Conservation (phyloP, 2,329 filamentous ascomycete genomes). For the Paecilomyces sp. region DNA sequence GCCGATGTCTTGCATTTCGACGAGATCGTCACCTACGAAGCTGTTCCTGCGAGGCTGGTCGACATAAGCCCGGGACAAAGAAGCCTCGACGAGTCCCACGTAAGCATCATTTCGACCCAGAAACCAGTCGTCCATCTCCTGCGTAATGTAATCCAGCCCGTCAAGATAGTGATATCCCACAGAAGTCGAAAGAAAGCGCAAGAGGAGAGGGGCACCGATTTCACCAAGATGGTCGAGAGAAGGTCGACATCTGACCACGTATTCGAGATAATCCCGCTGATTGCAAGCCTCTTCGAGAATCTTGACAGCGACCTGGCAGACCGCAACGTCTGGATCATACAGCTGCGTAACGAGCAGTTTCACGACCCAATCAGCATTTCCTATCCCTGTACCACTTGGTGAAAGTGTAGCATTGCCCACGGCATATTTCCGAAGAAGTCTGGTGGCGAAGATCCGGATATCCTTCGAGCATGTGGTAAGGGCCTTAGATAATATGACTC, state of each 20-base stretch:
- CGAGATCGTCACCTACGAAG: slow-evolving; percentile 47
- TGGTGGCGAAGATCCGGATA: slow-evolving; percentile 84
- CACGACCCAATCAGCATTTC: slow-evolving; percentile 90
- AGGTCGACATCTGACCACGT: slow-evolving; percentile 91
- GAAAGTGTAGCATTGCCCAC: slow-evolving; percentile 45
- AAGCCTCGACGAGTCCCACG: slow-evolving; percentile 90
- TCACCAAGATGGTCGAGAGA: slow-evolving; percentile 93
- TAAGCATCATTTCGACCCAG: slow-evolving; percentile 95
- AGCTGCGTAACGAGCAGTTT: slow-evolving; percentile 94
- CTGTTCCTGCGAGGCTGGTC: slow-evolving; percentile 44
- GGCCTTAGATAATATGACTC: slow-evolving; percentile 88
- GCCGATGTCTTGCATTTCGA: slow-evolving; percentile 52
- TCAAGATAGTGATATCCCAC: slow-evolving; percentile 97
- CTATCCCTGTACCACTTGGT: slow-evolving; percentile 32
- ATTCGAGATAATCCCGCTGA: slow-evolving; percentile 81
- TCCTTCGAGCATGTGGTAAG: slow-evolving; percentile 85
- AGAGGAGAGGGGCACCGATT: slow-evolving; percentile 84
- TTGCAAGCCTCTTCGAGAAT: slow-evolving; percentile 98
- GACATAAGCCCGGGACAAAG: slow-evolving; percentile 73
- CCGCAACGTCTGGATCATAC: slow-evolving; percentile 94
- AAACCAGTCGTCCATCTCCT: slow-evolving; percentile 99
- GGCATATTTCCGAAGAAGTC: slow-evolving; percentile 79
- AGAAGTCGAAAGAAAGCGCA: slow-evolving; percentile 90
- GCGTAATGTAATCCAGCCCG: slow-evolving; percentile 95
- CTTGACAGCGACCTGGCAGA: slow-evolving; percentile 92